Percentiles rank a stretch among this genome's conserved stretches.
Conservation (phyloP, 352 stramenopile genomes). For the Globisporangium yorkense region DNA sequence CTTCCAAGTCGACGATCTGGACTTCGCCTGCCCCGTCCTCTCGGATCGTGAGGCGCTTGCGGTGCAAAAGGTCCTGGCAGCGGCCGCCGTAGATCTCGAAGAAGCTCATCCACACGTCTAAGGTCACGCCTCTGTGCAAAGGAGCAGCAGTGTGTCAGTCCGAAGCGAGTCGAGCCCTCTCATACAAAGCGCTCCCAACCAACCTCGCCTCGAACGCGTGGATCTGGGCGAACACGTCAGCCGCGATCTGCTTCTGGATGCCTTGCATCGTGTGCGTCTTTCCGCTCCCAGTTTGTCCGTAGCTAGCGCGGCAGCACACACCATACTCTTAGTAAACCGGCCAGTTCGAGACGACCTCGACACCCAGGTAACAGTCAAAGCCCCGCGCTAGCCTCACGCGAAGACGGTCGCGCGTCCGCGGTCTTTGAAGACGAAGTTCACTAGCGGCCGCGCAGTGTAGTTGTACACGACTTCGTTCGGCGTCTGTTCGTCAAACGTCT, state of each 20-base stretch:
- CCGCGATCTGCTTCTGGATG: constrained; percentile 73
- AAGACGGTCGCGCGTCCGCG: constrained; percentile 94
- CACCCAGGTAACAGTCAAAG: neutral
- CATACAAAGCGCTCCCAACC: neutral
- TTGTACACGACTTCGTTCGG: constrained; percentile 94
- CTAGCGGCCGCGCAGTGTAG: constrained; percentile 87
- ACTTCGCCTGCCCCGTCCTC: constrained; percentile 94
- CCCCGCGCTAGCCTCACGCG: constrained; percentile 59
- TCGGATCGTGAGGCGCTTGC: constrained; percentile 88
- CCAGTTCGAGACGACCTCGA: neutral
- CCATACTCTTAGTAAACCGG: neutral
- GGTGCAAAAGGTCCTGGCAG: constrained; percentile 92
- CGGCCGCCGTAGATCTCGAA: constrained; percentile 98
- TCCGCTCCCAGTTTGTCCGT: constrained; percentile 91
- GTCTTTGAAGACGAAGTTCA: constrained; percentile 92
- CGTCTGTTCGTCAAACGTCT: constrained; percentile 93
- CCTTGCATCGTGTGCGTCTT: constrained; percentile 95
- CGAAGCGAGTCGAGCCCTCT: no score
- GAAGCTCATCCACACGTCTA: constrained; percentile 91
- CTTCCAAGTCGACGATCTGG: constrained; percentile 93
- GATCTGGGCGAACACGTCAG: constrained; percentile 68
- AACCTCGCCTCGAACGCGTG: constrained; percentile 44
- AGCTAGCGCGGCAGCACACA: constrained; percentile 17
- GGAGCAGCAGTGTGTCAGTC: neutral
- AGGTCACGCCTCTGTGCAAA: constrained; percentile 28